Base-by-base conservation (phyloP, 1,284 basidiomycete species). In the Cutaneotrichosporon dermatis region DNA sequence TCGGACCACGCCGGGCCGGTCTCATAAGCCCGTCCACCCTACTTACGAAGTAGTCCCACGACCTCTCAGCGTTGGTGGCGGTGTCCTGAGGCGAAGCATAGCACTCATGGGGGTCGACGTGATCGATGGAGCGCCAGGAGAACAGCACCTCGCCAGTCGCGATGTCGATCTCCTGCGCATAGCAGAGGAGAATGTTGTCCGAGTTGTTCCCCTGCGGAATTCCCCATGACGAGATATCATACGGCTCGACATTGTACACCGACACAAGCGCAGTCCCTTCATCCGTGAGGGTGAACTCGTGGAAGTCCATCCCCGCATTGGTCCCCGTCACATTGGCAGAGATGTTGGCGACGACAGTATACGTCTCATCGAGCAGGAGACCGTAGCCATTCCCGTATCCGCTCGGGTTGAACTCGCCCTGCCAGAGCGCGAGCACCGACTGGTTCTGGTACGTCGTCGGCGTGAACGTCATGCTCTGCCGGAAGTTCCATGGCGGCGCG, bases 121-220 rank as follows among this genome's bases (percentile, higher is more conserved):
- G 70, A 46, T 72, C 70, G 11, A 71, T 55, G 16, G 68, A 61
- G 11, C 61, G 61, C 72, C 72, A 74, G 4, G 65, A 66, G 54
- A 69, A 74, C 25, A 74, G 16, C 4, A 65, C 60, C 40, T 65
- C n/a, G 55, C 65, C 70, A 3, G 69, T 70, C 4, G 57, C 62
- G 46, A 76, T 64, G 56, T 76, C 67, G 25, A 77, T 63, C 59
- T 76, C 74, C 57, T 77, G 72, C 11, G 69, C 59, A 12, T 65
- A 45, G 36, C 70, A 64, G 36, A 60, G 62, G 25, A 70, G 54
- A 42, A 74, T 71, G 4, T 73, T 71, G 51, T 42, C 51, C 39
- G 51, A 52, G n/a, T n/a, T 65, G 55, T 63, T 71, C 3, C 72
- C 60, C 11, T 36, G 45, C 9, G 25, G 25, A 25, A 52, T 52